Base-by-base conservation (phyloP, 2,329 filamentous ascomycete species). In the Diaporthe longicolla region DNA sequence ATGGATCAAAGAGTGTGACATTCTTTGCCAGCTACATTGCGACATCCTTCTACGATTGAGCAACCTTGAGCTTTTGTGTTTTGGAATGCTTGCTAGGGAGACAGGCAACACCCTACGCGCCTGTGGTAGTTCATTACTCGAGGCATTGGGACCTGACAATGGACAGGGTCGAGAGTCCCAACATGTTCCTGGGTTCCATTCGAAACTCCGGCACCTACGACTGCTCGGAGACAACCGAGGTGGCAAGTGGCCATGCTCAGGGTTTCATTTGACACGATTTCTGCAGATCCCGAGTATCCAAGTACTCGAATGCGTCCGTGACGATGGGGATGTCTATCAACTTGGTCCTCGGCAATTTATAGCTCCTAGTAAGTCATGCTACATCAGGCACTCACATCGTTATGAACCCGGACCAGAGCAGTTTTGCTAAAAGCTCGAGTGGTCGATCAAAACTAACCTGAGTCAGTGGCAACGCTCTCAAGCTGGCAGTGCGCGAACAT, bases 211-310 rank as follows among this genome's bases (percentile, higher is more conserved):
- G 50, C n/a, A 26, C 10, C n/a, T 61, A 13, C 35, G 26, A 13
- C 35, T 61, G 9, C 58, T 43, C 4, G 58, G 58, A 26, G 35
- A 13, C 40, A 43, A 26, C 50, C 50, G 1, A 26, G n/a, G 26
- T 15, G 50, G 24, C 0, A 7, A 52, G 6, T 1, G 1, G 9
- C n/a, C n/a, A 11, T 52, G 4, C 1, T 52, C 4, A 3, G 2
- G n/a, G 3, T 3, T 10, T 6, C 15, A 5, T 26, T 2, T 52
- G n/a, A 13, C 7, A 4, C 1, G 5, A 0, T 19, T 59, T 17
- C 24, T 68, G 40, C 26, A 19, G 4, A 32, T 26, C 2, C 21
- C 63, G 11, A 54, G 11, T 26, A 29, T 68, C 0, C 29, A 13
- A 19, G 24, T 8, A 40, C 24, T 68, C 10, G n/a, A 26, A 2